Conservation (phyloP, 2,329 filamentous ascomycete species). For the Cladophialophora psammophila region DNA sequence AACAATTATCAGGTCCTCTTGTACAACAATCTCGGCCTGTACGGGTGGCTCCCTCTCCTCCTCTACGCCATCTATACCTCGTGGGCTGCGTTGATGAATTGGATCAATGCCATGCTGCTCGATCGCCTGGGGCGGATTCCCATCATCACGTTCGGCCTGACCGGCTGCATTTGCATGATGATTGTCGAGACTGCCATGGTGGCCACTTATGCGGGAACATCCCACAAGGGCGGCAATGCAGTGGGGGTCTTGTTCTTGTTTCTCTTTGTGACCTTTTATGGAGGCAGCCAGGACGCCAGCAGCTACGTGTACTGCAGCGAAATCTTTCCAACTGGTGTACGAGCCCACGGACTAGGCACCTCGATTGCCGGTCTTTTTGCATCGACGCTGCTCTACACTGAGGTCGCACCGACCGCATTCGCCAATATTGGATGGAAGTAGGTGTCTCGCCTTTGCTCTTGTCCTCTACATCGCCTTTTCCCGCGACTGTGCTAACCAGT, state of each 20-base stretch:
- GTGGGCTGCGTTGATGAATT: constrained; percentile 49
- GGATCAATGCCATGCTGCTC: constrained; percentile 50
- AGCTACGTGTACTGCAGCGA: constrained; percentile 56
- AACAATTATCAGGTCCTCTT: constrained; percentile 53
- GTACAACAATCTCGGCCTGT: constrained; percentile 47
- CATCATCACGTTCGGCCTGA: constrained; percentile 53
- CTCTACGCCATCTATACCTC: constrained; percentile 54
- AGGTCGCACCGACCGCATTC: constrained; percentile 25
- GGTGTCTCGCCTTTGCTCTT: constrained; percentile 7
- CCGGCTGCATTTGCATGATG: constrained; percentile 49
- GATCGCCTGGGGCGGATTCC: constrained; percentile 49
- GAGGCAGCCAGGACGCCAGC: constrained; percentile 55
- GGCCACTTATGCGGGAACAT: constrained; percentile 45
- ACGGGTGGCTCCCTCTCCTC: constrained; percentile 51
- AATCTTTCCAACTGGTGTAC: constrained; percentile 53
- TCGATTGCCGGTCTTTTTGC: constrained; percentile 26
- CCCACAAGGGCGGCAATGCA: constrained; percentile 45
- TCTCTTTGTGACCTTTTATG: constrained; percentile 51
- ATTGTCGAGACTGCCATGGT: constrained; percentile 49
- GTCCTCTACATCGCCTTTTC: neutral
- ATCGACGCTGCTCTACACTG: constrained; percentile 27
- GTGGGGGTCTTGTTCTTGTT: constrained; percentile 51
- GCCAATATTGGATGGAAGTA: constrained; percentile 26
- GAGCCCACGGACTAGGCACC: constrained; percentile 27
- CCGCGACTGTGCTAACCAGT: constrained; percentile 11